phyloP scores from a whole-genome alignment of 208 protist genomes.

The Crithidia mellificae region DNA sequence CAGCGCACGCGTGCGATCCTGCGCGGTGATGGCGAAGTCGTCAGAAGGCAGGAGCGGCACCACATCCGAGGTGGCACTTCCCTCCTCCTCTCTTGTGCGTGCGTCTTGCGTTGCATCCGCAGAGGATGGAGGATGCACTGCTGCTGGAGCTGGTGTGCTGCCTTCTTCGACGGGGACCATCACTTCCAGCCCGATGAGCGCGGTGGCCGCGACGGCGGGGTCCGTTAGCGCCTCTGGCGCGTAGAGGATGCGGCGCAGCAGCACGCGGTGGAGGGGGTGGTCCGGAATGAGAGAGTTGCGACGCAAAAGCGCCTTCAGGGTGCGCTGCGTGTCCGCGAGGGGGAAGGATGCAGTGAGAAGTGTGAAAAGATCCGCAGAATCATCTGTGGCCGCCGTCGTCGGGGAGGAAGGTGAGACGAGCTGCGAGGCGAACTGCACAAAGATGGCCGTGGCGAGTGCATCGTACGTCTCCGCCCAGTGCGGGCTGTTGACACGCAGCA shows the following conservation, averaged over 20 bases:
- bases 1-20: conserved; percentile 35
- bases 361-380: background rate
- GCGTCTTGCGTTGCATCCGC: too few relatives aligned
- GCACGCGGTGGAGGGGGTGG: conserved; percentile 57
- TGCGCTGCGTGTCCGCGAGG: conserved; percentile 16
- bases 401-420: background rate
- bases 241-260: conserved; percentile 52
- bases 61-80: background rate
- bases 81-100: too few relatives aligned
- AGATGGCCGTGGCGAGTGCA: conserved; percentile 34
- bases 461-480: conserved; percentile 63
- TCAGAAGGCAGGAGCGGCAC: background rate
- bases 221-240: conserved; percentile 41
- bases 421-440: conserved; percentile 24
- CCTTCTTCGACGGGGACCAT: conserved; percentile 23
- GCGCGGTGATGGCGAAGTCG: conserved; percentile 14
- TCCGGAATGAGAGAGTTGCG: conserved; percentile 65
- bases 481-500: conserved; percentile 48
- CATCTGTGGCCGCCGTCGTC: too few relatives aligned
- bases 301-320: conserved; percentile 44
- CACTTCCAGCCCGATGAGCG: conserved; percentile 34
- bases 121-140: background rate
- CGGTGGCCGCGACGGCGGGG: conserved; percentile 27
- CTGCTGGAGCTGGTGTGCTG: background rate
- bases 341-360: conserved; percentile 9